These are phyloP conservation scores for Solanum commersonii DNA, from an alignment of 257 asterid genomes.

Conservation along the genomic window DNA sequence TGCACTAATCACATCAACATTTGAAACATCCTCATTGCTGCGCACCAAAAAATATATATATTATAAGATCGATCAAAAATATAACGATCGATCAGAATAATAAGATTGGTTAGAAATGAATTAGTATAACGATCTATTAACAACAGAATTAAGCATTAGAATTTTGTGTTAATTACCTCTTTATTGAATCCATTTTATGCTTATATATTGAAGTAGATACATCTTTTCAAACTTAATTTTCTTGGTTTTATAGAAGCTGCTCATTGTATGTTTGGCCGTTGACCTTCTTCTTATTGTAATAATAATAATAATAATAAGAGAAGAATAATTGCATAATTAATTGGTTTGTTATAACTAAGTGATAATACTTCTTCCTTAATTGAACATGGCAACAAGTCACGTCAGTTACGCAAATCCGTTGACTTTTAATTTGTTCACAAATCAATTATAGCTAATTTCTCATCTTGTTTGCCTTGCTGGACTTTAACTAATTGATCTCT, in stretches of 20 bases:
- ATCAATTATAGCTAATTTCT: too few species aligned
- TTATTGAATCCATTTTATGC: conserved; percentile 2
- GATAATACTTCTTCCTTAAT: neutral
- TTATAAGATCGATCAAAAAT: too few species aligned
- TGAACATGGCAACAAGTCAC: neutral
- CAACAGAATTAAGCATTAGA: neutral
- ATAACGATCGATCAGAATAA: too few species aligned
- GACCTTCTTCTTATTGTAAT: neutral
- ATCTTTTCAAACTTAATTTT: neutral
- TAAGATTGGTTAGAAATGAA: neutral
- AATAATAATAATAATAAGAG: neutral
- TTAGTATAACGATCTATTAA: neutral
- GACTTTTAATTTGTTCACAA: neutral
- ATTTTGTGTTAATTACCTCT: neutral
- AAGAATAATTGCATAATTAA: neutral
- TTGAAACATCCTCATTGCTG: conserved; percentile 9
- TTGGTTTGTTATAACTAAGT: neutral
- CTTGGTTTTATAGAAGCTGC: neutral
- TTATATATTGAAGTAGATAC: neutral
- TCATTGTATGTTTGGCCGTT: neutral
- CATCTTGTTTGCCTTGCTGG: too few species aligned
- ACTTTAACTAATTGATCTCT: too few species aligned
- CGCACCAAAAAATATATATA: neutral
- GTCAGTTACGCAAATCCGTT: neutral
- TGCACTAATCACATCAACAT: conserved; percentile 6